phyloP scores from a whole-genome alignment of 139 green algal species.

The Nannochloris sp. region DNA sequence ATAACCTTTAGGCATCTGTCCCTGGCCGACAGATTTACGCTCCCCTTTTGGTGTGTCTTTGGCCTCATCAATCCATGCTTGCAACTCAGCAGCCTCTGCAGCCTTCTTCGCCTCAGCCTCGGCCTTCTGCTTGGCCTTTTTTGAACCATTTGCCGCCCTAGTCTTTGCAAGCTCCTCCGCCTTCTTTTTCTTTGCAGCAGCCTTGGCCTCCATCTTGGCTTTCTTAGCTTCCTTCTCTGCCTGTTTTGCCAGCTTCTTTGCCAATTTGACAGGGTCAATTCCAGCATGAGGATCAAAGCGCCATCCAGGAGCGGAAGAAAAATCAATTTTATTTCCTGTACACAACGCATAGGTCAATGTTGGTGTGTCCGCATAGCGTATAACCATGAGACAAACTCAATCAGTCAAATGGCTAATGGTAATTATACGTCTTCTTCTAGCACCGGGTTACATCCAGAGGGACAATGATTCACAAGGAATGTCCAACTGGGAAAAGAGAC shows the following conservation, averaged over 20 bases:
- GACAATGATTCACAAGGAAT: not conserved
- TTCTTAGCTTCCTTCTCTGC: slow-evolving; percentile 71
- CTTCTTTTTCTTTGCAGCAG: slow-evolving; percentile 24
- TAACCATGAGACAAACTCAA: slow-evolving; percentile 13
- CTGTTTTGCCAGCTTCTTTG: slow-evolving; percentile 54
- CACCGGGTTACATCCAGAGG: slow-evolving; percentile 12
- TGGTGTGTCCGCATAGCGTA: slow-evolving; percentile 20
- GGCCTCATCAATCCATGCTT: slow-evolving; percentile 39
- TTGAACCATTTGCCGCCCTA: slow-evolving; percentile 25
- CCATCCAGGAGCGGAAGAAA: not conserved
- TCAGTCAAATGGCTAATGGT: slow-evolving; percentile 3
- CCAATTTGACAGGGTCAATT: slow-evolving; percentile 62
- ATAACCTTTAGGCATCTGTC: slow-evolving; percentile 78
- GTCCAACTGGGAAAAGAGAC: slow-evolving; percentile 1
- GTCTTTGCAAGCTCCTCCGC: slow-evolving; percentile 20
- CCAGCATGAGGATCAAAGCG: slow-evolving; percentile 12
- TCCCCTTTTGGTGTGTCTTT: slow-evolving; percentile 58
- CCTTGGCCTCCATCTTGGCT: slow-evolving; percentile 36
- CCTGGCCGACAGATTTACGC: slow-evolving; percentile 68
- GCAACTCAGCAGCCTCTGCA: slow-evolving; percentile 60
- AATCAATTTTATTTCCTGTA: not conserved
- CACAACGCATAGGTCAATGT: not conserved
- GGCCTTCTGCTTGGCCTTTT: slow-evolving; percentile 66
- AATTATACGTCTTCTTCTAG: slow-evolving; percentile 8
- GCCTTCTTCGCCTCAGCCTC: slow-evolving; percentile 75